Conservation (phyloP, 306 rosid genomes). For the Macrotyloma uniflorum region DNA sequence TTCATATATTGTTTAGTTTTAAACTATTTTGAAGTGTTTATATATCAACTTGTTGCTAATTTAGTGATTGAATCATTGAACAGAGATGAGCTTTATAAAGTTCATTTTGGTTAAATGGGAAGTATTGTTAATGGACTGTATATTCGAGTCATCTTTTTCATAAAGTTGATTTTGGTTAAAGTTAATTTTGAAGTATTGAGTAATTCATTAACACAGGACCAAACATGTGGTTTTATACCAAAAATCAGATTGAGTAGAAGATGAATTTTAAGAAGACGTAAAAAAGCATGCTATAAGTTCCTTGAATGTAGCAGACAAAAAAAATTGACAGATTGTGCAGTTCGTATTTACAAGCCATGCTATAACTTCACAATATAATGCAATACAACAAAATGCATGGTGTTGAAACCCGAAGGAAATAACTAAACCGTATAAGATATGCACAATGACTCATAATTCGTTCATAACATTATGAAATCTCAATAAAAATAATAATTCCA, state of each 20-base stretch:
- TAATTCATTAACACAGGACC: not conserved
- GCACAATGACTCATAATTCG: slow-evolving; percentile 43
- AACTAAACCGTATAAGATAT: slow-evolving; percentile 39
- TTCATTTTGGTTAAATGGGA: no score
- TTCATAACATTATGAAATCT: slow-evolving; percentile 36
- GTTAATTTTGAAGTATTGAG: not conserved
- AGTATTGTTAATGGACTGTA: no score
- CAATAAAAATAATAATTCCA: slow-evolving; percentile 40
- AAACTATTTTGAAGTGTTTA: no score
- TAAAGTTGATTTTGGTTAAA: no score
- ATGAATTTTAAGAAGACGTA: not conserved
- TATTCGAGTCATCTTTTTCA: no score
- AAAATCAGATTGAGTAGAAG: not conserved
- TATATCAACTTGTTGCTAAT: no score
- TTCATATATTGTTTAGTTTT: no score
- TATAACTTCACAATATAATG: slow-evolving; percentile 25
- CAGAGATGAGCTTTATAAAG: not conserved
- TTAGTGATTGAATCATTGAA: no score
- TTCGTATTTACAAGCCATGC: slow-evolving; percentile 51
- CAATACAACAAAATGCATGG: slow-evolving; percentile 37
- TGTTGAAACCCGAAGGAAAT: slow-evolving; percentile 4
- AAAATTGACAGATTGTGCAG: slow-evolving; percentile 24
- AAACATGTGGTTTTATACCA: not conserved
- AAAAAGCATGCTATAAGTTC: not conserved
- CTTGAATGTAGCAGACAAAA: slow-evolving; percentile 8